A percentile compares a stretch with the other conserved stretches of the same genome.
Conservation (phyloP, 2,329 filamentous ascomycete genomes). For the Penicillium sp. region DNA sequence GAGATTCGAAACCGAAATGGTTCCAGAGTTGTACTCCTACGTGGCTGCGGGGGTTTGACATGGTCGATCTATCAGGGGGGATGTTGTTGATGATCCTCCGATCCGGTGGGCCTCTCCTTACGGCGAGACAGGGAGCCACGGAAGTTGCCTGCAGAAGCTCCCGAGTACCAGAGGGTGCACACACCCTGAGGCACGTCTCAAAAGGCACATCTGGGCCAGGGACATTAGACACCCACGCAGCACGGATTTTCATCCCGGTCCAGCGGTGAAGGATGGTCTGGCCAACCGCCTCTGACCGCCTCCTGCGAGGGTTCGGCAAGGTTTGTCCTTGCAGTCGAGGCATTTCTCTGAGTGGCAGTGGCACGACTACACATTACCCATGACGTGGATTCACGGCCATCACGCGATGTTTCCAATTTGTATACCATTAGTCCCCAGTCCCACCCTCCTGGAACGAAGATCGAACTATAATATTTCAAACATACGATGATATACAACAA, state of each 20-base stretch:
- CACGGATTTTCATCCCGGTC: conserved; percentile 12
- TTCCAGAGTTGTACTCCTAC: conserved; percentile 1
- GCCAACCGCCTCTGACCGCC: conserved; percentile 25
- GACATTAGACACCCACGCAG: conserved; percentile 23
- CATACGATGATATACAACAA: too few relatives aligned
- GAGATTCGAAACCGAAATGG: conserved; percentile 17
- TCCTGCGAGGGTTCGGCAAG: conserved; percentile 26
- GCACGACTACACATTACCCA: neutral
- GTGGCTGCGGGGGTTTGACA: conserved; percentile 10
- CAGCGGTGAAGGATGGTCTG: conserved; percentile 21
- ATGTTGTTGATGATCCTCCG: conserved; percentile 4
- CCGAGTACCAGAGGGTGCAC: neutral
- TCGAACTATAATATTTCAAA: neutral
- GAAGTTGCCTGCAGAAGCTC: conserved; percentile 4
- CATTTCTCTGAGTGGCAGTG: neutral
- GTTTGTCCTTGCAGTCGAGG: conserved; percentile 27
- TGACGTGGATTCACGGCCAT: conserved; percentile 12
- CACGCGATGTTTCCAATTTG: conserved; percentile 9
- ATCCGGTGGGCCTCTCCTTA: conserved; percentile 5
- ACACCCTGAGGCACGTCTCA: neutral
- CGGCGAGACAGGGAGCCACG: conserved; percentile 7
- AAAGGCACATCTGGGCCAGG: neutral
- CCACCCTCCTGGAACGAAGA: neutral
- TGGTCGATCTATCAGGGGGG: conserved; percentile 8
- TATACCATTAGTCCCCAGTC: neutral